These are phyloP conservation scores for Diaporthe destruens DNA, from an alignment of 2,329 filamentous ascomycete genomes.

Conservation along the genomic window DNA sequence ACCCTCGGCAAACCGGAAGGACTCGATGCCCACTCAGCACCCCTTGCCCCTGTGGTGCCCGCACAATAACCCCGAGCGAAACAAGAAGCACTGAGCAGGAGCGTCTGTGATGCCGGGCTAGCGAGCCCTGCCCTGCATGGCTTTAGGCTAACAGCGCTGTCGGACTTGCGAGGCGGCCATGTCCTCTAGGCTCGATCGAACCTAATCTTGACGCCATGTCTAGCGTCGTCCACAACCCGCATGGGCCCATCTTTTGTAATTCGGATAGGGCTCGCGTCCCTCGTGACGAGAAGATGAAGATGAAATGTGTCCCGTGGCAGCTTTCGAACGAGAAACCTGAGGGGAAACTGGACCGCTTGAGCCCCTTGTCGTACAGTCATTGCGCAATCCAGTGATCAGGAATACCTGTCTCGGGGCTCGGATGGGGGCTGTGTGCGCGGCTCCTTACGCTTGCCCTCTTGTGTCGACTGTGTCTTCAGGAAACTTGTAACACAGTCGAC, in stretches of 20 bases:
- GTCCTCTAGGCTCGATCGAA: slow-evolving; percentile 24
- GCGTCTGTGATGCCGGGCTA: neutral
- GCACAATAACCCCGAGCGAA: slow-evolving; percentile 3
- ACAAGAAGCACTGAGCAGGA: slow-evolving; percentile 9
- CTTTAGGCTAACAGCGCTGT: slow-evolving; percentile 6
- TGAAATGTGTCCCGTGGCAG: slow-evolving; percentile 23
- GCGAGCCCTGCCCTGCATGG: slow-evolving; percentile 13
- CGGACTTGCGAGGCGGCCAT: slow-evolving; percentile 9
- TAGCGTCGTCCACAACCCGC: slow-evolving; percentile 20
- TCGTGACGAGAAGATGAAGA: slow-evolving; percentile 18
- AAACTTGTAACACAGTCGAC: slow-evolving; percentile 14
- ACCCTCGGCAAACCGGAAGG: slow-evolving; percentile 18
- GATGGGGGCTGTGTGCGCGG: slow-evolving; percentile 4
- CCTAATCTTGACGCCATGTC: slow-evolving; percentile 31
- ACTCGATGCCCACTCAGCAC: neutral
- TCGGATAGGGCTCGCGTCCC: slow-evolving; percentile 14
- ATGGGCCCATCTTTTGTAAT: slow-evolving; percentile 25
- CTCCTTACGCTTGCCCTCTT: slow-evolving; percentile 16
- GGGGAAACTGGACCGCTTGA: slow-evolving; percentile 28
- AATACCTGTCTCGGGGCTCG: neutral
- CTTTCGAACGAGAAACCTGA: neutral
- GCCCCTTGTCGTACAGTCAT: slow-evolving; percentile 9
- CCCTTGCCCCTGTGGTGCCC: slow-evolving; percentile 20
- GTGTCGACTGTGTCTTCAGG: neutral
- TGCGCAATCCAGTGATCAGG: neutral